Evolutionary conservation across 768 basidiomycete genomes (phyloP), one percentile per base, ranked within the genome.

Genomic region (Pisolithus sp.): DNA sequence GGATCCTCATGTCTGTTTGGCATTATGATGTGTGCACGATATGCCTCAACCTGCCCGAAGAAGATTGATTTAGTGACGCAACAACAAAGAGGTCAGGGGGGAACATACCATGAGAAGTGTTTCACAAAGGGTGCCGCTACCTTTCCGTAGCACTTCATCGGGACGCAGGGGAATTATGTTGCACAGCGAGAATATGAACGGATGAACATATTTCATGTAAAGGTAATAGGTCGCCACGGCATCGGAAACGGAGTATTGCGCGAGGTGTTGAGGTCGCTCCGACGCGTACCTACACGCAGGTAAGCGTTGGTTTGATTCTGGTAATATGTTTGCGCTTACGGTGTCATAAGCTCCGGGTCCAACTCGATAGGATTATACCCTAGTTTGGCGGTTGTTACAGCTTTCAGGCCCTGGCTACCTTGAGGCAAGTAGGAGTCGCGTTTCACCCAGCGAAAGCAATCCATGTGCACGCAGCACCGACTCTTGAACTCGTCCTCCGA

Each of bases 151-250:
- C 5, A 98, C 96, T 55, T 99, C 96, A 61, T 99, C 96, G 3
- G 96, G 93, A 61, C 85, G 86, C 49, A 99, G 78, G 10, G 96
- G 95, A 59, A 99, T 98, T 68, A 98, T 99, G 75, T 96, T 99
- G 71, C 96, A 98, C 36, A 99, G 72, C 8, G 96, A 98, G 73
- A 99, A 99, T 56, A 99, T 91, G 78, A 99, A 99, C 0, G 96
- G 96, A 63, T 98, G 94, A 9, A 99, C 94, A 61, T 99, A 99
- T 93, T 98, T 99, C 96, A 98, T 99, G 72, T 99, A 98, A 34
- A 99, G 79, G 68, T 98, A 98, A 68, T 99, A 98, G 1, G 96
- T 99, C n/a, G 96, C 95, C 9, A 98, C 96, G 0, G 96, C 96
- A 77, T 99, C 96, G 67, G 96, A 99, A 24, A 99, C 96, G 59